Conservation (phyloP, 306 rosid genomes). For the Cicer bijugum region DNA sequence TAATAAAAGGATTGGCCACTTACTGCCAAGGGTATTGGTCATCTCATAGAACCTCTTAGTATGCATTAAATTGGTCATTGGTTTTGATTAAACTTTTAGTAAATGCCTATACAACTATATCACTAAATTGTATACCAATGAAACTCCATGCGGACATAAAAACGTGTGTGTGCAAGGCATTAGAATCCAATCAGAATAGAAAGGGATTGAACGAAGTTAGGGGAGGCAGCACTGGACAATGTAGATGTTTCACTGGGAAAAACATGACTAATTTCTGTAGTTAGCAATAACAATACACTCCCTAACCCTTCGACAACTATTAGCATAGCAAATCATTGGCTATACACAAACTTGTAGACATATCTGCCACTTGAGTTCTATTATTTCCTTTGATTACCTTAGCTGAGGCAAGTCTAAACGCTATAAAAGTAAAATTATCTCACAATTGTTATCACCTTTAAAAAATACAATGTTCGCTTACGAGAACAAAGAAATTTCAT, state of each 20-base stretch:
- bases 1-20: background rate
- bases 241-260: background rate
- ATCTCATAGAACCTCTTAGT: background rate
- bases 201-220: slow-evolving; percentile 3
- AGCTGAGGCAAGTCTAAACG: background rate
- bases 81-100: background rate
- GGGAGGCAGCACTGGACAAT: slow-evolving; percentile 6
- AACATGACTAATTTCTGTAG: background rate
- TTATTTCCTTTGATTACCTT: slow-evolving; percentile 23
- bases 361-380: slow-evolving; percentile 15
- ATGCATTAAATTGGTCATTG: background rate
- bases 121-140: background rate
- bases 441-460: slow-evolving; percentile 11
- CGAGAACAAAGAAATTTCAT: slow-evolving; percentile 4
- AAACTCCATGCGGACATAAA: background rate
- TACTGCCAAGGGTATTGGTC: background rate
- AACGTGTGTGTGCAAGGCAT: slow-evolving; percentile 11
- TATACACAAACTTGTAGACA: slow-evolving; percentile 6
- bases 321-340: background rate
- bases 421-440: background rate
- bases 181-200: background rate
- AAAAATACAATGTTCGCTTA: background rate
- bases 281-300: background rate
- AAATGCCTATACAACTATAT: background rate
- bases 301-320: background rate